Percentiles rank a stretch among this genome's conserved stretches.
phyloP scores from a whole-genome alignment of 306 rosid species.

The Gastrolobium bilobum region DNA sequence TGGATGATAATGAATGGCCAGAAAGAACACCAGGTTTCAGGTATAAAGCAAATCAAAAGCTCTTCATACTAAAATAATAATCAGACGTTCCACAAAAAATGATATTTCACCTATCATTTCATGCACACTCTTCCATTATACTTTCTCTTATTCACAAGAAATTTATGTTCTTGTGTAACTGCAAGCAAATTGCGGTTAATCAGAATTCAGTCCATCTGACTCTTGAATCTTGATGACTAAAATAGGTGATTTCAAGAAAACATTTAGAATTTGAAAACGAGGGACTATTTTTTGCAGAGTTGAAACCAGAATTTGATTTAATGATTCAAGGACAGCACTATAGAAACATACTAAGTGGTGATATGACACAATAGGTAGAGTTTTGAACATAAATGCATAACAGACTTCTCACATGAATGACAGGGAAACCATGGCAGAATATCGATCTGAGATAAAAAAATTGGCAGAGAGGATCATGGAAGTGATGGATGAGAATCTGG shows the following conservation, averaged over 20 bases:
- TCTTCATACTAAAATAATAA: conserved; percentile 8
- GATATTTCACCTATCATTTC: conserved; percentile 28
- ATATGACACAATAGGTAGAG: conserved; percentile 33
- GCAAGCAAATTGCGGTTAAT: background rate
- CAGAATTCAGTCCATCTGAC: conserved; percentile 1
- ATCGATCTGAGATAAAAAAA: conserved; percentile 73
- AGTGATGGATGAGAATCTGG: conserved; percentile 95
- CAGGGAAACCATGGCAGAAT: conserved; percentile 91
- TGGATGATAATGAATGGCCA: conserved; percentile 85
- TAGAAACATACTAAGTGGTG: conserved; percentile 30
- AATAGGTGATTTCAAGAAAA: conserved; percentile 10
- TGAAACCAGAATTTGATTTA: conserved; percentile 7
- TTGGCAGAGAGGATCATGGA: conserved; percentile 78
- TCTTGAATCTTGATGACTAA: background rate
- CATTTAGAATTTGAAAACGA: conserved; percentile 14
- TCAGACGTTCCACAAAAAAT: conserved; percentile 29
- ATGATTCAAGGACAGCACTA: conserved; percentile 3
- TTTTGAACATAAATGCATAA: conserved; percentile 38
- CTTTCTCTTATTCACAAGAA: conserved; percentile 14
- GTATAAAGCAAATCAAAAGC: conserved; percentile 52
- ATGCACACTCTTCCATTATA: conserved; percentile 28
- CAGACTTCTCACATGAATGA: conserved; percentile 34
- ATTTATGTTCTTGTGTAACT: background rate
- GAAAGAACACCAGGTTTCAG: conserved; percentile 76
- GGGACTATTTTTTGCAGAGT: background rate